A percentile compares a stretch with the other conserved stretches of the same genome.
These are phyloP conservation scores for Mortierella sp. DNA, from an alignment of 371 early-diverging fungal genomes.

Conservation along the genomic window DNA sequence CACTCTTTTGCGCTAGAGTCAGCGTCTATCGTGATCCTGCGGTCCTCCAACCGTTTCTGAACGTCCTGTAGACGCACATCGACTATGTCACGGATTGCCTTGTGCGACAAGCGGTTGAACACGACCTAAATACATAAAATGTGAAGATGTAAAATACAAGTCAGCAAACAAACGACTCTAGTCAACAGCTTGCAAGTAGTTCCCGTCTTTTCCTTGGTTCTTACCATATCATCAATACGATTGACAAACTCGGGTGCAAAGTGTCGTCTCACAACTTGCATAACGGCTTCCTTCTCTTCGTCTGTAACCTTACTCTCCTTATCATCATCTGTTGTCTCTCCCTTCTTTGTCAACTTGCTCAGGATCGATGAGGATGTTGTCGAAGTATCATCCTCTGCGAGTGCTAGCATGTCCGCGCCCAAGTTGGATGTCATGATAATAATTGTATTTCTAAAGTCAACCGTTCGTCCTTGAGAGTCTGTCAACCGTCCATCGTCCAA, in stretches of 20 bases:
- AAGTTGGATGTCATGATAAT: conserved; percentile 94
- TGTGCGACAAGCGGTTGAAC: conserved; percentile 85
- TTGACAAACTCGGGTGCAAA: conserved; percentile 95
- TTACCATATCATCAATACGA: conserved; percentile 86
- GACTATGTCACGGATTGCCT: conserved; percentile 82
- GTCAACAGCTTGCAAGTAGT: too few relatives aligned
- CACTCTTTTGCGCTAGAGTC: conserved; percentile 79
- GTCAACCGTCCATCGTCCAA: conserved; percentile 94
- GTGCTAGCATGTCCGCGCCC: conserved; percentile 70
- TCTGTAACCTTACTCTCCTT: conserved; percentile 55
- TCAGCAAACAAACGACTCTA: neutral
- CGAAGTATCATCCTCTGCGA: conserved; percentile 32
- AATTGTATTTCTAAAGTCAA: conserved; percentile 94
- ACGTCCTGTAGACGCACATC: conserved; percentile 87
- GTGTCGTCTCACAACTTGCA: conserved; percentile 81
- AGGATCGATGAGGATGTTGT: conserved; percentile 36
- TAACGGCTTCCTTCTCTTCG: conserved; percentile 57
- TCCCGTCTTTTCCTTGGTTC: neutral
- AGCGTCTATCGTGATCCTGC: conserved; percentile 76
- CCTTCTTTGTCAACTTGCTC: conserved; percentile 9
- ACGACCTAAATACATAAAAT: conserved; percentile 57
- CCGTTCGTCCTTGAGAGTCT: conserved; percentile 85
- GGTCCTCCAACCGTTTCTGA: conserved; percentile 78
- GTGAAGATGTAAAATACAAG: neutral
- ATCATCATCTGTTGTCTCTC: neutral